Evolutionary conservation across 2,329 filamentous ascomycete species (phyloP).

Genomic region (Fusarium irregulare): DNA sequence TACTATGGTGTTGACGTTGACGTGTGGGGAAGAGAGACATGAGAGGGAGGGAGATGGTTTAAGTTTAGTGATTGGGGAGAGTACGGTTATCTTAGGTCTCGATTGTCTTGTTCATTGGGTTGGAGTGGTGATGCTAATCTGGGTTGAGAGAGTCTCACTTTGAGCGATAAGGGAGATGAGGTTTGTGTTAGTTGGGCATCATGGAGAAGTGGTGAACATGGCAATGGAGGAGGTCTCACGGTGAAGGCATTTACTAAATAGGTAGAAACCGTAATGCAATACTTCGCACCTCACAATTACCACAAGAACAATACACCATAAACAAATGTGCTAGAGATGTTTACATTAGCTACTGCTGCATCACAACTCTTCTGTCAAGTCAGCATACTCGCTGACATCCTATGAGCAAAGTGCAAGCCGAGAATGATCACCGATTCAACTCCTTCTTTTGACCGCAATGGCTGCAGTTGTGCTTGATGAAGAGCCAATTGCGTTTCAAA

Average conservation of each 20-base stretch:
- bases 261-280: background rate
- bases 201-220: background rate
- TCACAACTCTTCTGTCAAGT: rapidly evolving
- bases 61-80: background rate
- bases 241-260: background rate
- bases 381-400: background rate
- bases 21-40: slow-evolving; percentile 15
- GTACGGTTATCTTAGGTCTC: background rate
- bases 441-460: background rate
- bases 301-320: background rate
- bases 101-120: too few species aligned
- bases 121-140: background rate
- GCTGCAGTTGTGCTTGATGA: background rate
- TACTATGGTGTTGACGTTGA: slow-evolving; percentile 11
- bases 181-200: background rate
- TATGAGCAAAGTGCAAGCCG: background rate
- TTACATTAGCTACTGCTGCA: rapidly evolving
- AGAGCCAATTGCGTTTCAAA: background rate
- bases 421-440: background rate
- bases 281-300: background rate
- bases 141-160: too few species aligned
- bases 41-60: background rate
- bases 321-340: rapidly evolving
- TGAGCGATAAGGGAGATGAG: too few species aligned
- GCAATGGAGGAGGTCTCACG: too few species aligned